Evolutionary conservation across 805 yeast species (phyloP), one percentile per base, ranked within the genome.

Genomic region (Spathaspora passalidarum): DNA sequence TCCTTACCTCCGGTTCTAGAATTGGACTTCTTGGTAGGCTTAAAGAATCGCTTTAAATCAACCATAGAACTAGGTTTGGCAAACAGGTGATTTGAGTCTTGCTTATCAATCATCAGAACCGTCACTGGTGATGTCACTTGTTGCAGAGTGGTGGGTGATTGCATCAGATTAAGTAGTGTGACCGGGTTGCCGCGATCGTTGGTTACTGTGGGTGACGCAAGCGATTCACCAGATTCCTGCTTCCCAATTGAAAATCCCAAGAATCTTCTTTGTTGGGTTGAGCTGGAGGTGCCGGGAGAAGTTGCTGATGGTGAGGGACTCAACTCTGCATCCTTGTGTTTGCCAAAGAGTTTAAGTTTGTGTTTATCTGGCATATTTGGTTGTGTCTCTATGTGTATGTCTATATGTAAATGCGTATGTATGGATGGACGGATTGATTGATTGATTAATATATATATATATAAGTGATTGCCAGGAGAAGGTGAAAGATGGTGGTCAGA

Each of bases 31-130:
- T 65, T 75, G 6, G 72, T 63, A 4, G 88, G 86, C 57, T 86
- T 79, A 62, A 85, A 85, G 54, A 85, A 83, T 56, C 87, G 73
- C 58, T 84, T 85, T 62, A 85, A 66, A 53, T 84, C 90, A 19
- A 78, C 83, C 87, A 84, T 84, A 19, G 88, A 81, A 6, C 72
- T 55, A 11, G 44, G 25, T 44, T 64, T 66, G 55, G 61, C 57
- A 42, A 66, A 66, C 7, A 62, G 58, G 47, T 65, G 69, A 49
- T 59, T 56, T 5, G 66, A 53, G 34, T 61, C 66, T 43, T 61
- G 62, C 22, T 52, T 47, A 29, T 48, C 50, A 8, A 43, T 41
- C 23, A 40, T 8, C 11, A 37, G 26, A 2, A 19, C 16, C 10
- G 32, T 42, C 11, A 36, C 48, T 4, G 53, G 49, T 5, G 55